Evolutionary conservation across 148 eudicot species (phyloP).

Genomic region (Rhododendron molle): DNA sequence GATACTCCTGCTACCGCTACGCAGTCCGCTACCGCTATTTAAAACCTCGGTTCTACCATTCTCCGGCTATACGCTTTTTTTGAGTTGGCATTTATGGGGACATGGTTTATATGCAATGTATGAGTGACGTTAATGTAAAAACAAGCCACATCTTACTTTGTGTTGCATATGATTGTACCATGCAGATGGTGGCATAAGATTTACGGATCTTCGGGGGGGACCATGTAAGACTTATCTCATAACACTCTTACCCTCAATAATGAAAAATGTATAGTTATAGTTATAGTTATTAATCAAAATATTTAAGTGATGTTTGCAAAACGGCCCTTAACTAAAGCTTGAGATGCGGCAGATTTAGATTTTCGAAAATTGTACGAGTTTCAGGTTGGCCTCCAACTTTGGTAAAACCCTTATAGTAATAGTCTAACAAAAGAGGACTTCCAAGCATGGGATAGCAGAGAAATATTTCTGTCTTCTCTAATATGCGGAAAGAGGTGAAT

Average conservation of each 20-base stretch:
- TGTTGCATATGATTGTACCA: neutral
- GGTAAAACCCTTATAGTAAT: no score
- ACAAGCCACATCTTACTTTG: neutral
- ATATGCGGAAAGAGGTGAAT: neutral
- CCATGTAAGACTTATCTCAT: neutral
- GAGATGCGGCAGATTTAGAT: no score
- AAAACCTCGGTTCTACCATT: no score
- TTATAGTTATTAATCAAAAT: no score
- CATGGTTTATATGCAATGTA: neutral
- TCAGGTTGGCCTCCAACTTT: no score
- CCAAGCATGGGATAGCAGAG: neutral
- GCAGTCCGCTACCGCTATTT: no score
- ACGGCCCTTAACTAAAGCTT: no score
- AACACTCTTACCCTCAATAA: neutral
- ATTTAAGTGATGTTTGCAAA: no score
- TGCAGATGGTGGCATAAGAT: neutral
- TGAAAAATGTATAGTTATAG: no score
- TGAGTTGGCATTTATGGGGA: neutral
- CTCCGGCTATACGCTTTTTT: neutral
- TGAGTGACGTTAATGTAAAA: neutral
- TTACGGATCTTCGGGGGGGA: neutral
- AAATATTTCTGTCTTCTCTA: neutral
- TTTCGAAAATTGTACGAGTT: no score
- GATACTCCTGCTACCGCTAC: no score
- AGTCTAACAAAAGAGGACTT: no score